Evolutionary conservation across 1,139 yeast genomes (phyloP), one percentile per base, ranked within the genome.

Genomic region (Barnettozyma hawaiiensis): DNA sequence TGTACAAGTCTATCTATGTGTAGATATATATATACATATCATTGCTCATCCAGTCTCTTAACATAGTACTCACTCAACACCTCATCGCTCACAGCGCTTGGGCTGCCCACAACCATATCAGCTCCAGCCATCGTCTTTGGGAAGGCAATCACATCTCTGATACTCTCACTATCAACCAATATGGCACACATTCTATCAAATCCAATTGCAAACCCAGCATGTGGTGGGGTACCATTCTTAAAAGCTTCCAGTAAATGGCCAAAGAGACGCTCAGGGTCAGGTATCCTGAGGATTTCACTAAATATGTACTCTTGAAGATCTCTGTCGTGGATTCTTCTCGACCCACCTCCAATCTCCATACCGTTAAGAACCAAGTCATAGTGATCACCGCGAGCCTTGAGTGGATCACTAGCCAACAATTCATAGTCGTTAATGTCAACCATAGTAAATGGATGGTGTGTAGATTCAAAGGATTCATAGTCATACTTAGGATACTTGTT

Each of bases 361-460:
- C 98, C 99, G 57, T 92, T 92, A 31, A 94, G 70, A 1, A 94
- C 98, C 24, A 92, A 66, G 60, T 92, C 99, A 60, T 89, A 92
- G 61, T 94, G 98, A 55, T 86, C 94, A n/a, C 97, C 98, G 39
- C 78, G 72, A 2, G 84, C 92, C 27, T 65, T 58, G 36, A 86
- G 64, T 2, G 96, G 96, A 23, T 70, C 67, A 0, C 68, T 49
- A 9, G 61, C 69, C 5, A 90, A 65, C 15, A 50, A 48, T 1
- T 75, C 76, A 54, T 83, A 83, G 57, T 89, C 96, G 20, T 75
- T 78, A 1, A 77, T 56, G 38, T 81, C 74, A 2, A 83, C 85
- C 97, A 92, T 92, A 0, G 98, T 92, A 64, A 92, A 92, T 7
- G 98, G 98, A 60, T 92, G 98, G 60, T 92, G 98, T 0, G 97